Conservation (phyloP, 1,284 basidiomycete genomes). For the Athelia sp. region DNA sequence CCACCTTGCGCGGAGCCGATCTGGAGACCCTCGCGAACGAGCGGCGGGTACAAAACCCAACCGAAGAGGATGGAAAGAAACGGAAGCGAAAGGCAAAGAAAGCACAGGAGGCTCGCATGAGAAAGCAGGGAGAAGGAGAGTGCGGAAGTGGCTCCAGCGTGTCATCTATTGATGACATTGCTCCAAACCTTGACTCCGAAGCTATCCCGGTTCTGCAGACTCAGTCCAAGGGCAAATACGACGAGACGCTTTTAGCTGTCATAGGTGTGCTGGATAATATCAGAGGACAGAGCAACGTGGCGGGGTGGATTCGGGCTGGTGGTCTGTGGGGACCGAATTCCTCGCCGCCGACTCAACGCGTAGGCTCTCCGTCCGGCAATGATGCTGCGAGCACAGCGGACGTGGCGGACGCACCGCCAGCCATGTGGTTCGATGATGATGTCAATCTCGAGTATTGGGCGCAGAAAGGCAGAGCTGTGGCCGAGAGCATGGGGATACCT, state of each 20-base stretch:
- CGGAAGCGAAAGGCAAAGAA: conserved; percentile 7
- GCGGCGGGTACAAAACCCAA: conserved; percentile 4
- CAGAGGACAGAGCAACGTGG: conserved; percentile 57
- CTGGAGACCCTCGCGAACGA: conserved; percentile 20
- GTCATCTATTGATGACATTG: background rate
- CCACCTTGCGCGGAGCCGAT: conserved; percentile 39
- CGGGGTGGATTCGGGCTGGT: conserved; percentile 60
- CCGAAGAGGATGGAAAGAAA: conserved; percentile 1
- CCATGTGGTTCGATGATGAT: conserved; percentile 55
- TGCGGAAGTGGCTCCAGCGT: conserved; percentile 1
- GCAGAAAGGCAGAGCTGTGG: conserved; percentile 38
- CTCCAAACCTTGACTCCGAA: background rate
- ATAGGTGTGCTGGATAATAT: conserved; percentile 64
- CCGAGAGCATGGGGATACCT: conserved; percentile 42
- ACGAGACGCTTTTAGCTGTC: conserved; percentile 63
- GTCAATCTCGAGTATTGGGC: conserved; percentile 46
- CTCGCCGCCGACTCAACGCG: background rate
- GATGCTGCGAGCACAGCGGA: too few relatives aligned
- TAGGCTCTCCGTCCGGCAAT: background rate
- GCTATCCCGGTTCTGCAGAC: background rate
- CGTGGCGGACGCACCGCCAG: conserved; percentile 1
- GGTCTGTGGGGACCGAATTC: conserved; percentile 37
- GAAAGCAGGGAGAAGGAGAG: conserved; percentile 5
- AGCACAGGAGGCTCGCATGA: background rate
- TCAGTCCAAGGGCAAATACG: conserved; percentile 28